A percentile compares a stretch with the other conserved stretches of the same genome.
Evolutionary conservation across 1,139 yeast species (phyloP).

Genomic region (Blastobotrys illinoisensis): DNA sequence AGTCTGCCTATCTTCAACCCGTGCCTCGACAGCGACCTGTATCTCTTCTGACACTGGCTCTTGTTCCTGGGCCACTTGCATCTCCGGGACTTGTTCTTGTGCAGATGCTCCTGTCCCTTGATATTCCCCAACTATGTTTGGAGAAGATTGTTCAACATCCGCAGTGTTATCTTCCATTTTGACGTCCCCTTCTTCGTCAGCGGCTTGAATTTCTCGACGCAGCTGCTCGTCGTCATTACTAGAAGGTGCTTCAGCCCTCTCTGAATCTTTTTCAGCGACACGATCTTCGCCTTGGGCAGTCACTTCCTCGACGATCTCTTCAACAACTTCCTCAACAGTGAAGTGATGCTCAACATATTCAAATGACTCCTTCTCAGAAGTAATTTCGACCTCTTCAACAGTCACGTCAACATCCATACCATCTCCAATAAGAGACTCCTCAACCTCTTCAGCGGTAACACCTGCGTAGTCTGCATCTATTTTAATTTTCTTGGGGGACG

Average conservation of each 20-base stretch:
- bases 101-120: too few relatives aligned
- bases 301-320: neutral
- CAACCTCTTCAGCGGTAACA: neutral
- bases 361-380: neutral
- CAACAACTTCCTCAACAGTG: neutral
- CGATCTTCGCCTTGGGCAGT: neutral
- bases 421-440: neutral
- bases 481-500: neutral
- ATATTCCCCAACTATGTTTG: too few relatives aligned
- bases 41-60: too few relatives aligned
- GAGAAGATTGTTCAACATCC: neutral
- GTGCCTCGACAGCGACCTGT: too few relatives aligned
- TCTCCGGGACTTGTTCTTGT: too few relatives aligned
- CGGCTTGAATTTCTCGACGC: too few relatives aligned
- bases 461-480: neutral
- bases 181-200: neutral
- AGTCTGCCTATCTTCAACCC: too few relatives aligned
- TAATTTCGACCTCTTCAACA: neutral
- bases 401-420: neutral
- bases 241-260: too few relatives aligned
- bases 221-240: too few relatives aligned
- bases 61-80: too few relatives aligned
- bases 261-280: too few relatives aligned
- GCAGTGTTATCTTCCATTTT: neutral
- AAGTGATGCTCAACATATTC: neutral